phyloP scores from a whole-genome alignment of 148 eudicot genomes.

The Suaeda aralocaspica region DNA sequence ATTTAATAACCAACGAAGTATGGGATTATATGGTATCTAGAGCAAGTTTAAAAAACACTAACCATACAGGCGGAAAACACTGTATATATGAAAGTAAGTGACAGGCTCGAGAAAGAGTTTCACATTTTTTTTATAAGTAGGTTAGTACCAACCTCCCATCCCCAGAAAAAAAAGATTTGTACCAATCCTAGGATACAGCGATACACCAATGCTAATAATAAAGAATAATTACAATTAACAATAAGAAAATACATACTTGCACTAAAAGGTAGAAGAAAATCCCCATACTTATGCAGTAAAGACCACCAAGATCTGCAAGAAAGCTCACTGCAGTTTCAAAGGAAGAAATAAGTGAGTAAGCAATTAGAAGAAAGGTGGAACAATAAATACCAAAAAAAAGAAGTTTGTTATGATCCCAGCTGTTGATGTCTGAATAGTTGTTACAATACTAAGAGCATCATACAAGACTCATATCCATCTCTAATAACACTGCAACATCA shows the following conservation, averaged over 20 bases:
- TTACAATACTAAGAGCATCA: not conserved
- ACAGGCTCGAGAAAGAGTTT: not conserved
- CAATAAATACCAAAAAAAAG: not conserved
- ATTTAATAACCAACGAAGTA: not conserved
- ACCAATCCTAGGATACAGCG: too few species aligned
- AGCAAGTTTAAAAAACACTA: too few species aligned
- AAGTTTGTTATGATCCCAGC: not conserved
- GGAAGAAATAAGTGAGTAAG: conserved; percentile 27
- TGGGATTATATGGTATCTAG: not conserved
- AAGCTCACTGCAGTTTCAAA: conserved; percentile 80
- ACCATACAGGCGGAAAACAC: not conserved
- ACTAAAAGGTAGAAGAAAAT: conserved; percentile 80
- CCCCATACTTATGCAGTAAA: conserved; percentile 79
- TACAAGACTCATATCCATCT: not conserved
- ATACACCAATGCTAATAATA: too few species aligned
- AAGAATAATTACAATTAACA: too few species aligned
- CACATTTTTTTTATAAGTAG: too few species aligned
- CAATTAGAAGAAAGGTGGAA: not conserved
- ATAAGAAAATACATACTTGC: conserved; percentile 64
- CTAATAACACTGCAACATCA: not conserved
- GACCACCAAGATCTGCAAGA: conserved; percentile 91
- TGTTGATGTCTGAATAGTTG: not conserved
- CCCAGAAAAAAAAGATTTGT: too few species aligned
- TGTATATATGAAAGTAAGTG: not conserved
- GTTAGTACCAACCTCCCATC: too few species aligned